Percentiles rank a stretch among this genome's conserved stretches.
Conservation (phyloP, 495 filamentous ascomycete genomes). For the Penicillium bovifimosum region DNA sequence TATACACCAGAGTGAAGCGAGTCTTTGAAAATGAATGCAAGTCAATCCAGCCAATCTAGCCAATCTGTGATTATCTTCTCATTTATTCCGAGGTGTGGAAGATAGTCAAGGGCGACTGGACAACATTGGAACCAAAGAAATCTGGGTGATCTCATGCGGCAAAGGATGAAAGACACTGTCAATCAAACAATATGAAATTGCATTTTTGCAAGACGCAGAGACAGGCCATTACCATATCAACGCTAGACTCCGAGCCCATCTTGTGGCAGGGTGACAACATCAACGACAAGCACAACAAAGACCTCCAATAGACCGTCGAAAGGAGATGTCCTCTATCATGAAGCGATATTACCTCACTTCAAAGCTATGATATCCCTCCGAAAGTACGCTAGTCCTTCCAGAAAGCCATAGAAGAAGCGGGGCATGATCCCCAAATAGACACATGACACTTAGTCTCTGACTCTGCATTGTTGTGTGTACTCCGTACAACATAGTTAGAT, state of each 20-base stretch:
- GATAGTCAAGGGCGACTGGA: not conserved
- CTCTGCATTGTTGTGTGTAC: not conserved
- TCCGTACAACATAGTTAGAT: not conserved
- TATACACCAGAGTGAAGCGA: too few species aligned
- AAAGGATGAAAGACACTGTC: not conserved
- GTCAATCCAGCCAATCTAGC: not conserved
- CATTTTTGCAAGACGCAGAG: not conserved
- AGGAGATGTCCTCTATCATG: not conserved
- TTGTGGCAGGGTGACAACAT: not conserved
- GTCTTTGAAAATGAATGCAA: not conserved
- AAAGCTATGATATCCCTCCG: not conserved
- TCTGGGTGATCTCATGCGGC: not conserved
- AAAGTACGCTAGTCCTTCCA: not conserved
- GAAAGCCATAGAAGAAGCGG: slow-evolving; percentile 3
- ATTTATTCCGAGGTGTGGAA: not conserved
- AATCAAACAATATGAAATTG: not conserved
- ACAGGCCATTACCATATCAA: not conserved
- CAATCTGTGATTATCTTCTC: not conserved
- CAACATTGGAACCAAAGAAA: not conserved
- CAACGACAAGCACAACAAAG: too few species aligned
- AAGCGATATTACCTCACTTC: not conserved
- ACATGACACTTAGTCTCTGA: not conserved
- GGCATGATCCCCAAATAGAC: not conserved
- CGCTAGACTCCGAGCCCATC: not conserved
- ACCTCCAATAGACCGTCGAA: not conserved